Conservation (phyloP, 106 monocot genomes). For the Agapanthus africanus region DNA sequence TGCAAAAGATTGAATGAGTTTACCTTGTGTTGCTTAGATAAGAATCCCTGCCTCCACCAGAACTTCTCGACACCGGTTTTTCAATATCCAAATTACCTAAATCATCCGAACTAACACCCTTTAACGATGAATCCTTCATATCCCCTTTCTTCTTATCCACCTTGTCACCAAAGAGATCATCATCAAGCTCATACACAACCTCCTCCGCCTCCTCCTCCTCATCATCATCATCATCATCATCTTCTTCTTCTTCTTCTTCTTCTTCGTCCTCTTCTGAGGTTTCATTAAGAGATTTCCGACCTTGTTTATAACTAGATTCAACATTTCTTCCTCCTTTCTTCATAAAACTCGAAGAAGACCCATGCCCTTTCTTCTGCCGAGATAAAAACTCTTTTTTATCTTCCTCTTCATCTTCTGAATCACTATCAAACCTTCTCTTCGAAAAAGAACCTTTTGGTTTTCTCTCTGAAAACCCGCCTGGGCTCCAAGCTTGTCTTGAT, state of each 20-base stretch:
- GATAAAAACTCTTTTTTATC: slow-evolving; percentile 7
- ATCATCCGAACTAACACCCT: not conserved
- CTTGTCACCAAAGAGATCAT: slow-evolving; percentile 24
- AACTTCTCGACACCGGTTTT: not conserved
- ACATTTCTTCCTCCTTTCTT: slow-evolving; percentile 29
- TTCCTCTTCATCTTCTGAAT: slow-evolving; percentile 17
- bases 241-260: not conserved
- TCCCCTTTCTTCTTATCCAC: slow-evolving; percentile 13
- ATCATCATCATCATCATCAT: slow-evolving; percentile 33
- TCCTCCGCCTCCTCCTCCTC: no score
- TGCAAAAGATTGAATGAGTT: not conserved
- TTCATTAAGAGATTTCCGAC: slow-evolving; percentile 7
- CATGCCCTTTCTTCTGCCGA: slow-evolving; percentile 4
- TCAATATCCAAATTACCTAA: not conserved
- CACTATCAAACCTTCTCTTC: slow-evolving; percentile 21
- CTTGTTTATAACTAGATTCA: slow-evolving; percentile 18
- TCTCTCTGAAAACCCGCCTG: slow-evolving; percentile 2
- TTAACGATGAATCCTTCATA: slow-evolving; percentile 4
- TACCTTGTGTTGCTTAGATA: slow-evolving; percentile 60
- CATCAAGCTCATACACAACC: slow-evolving; percentile 29
- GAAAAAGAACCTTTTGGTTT: slow-evolving; percentile 6
- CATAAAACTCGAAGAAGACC: slow-evolving; percentile 13
- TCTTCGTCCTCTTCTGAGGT: slow-evolving; percentile 22
- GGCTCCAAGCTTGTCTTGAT: not conserved
- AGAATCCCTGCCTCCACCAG: slow-evolving; percentile 16